Percentiles rank a stretch among this genome's conserved stretches.
phyloP scores from a whole-genome alignment of 805 yeast species.

The Citeromyces nyonsensis region DNA sequence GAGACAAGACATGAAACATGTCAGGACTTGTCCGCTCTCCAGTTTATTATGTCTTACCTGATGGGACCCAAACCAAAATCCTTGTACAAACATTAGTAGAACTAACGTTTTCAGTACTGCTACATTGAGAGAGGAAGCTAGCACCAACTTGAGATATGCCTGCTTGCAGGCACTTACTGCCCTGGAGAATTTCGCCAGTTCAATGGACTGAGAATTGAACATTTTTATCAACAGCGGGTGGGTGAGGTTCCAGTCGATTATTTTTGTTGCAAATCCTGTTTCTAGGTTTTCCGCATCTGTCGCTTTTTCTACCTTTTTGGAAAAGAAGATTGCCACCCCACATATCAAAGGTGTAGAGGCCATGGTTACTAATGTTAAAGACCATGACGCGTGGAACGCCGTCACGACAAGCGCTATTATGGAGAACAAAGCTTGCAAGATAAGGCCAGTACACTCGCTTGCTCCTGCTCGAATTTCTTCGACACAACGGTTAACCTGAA shows the following conservation, averaged over 20 bases:
- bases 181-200: slow-evolving; percentile 24
- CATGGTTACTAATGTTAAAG: slow-evolving; percentile 63
- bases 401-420: slow-evolving; percentile 39
- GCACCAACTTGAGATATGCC: slow-evolving; percentile 25
- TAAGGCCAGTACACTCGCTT: slow-evolving; percentile 48
- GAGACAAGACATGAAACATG: slow-evolving; percentile 75
- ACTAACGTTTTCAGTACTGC: slow-evolving; percentile 42
- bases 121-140: slow-evolving; percentile 36
- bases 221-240: slow-evolving; percentile 46
- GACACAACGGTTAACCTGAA: slow-evolving; percentile 54
- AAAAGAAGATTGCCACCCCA: slow-evolving; percentile 28
- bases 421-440: slow-evolving; percentile 37
- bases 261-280: slow-evolving; percentile 39
- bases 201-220: slow-evolving; percentile 39
- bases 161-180: slow-evolving; percentile 14
- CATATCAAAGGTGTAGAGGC: slow-evolving; percentile 60
- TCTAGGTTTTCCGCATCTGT: slow-evolving; percentile 40
- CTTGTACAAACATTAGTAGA: slow-evolving; percentile 73
- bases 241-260: slow-evolving; percentile 55
- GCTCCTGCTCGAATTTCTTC: slow-evolving; percentile 59
- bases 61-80: slow-evolving; percentile 79
- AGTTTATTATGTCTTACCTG: slow-evolving; percentile 38
- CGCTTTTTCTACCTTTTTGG: slow-evolving; percentile 30
- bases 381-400: slow-evolving; percentile 74
- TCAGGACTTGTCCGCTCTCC: slow-evolving; percentile 49